A percentile compares a stretch with the other conserved stretches of the same genome.
Conservation (phyloP, 1,284 basidiomycete genomes). For the Apiotrichum laibachii region DNA sequence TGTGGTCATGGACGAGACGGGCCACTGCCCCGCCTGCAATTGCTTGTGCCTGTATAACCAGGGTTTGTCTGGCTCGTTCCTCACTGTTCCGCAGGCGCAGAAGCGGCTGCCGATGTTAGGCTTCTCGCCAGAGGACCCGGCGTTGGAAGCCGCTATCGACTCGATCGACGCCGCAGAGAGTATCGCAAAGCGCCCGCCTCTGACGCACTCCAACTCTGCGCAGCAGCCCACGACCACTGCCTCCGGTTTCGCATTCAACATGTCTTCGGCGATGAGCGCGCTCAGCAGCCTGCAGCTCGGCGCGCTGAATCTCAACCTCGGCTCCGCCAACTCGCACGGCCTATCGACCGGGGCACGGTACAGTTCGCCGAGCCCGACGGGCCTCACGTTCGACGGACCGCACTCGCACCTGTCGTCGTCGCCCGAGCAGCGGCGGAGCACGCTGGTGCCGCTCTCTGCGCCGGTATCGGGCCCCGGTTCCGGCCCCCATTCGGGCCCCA, state of each 20-base stretch:
- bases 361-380: conserved; percentile 3
- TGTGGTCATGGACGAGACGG: conserved; percentile 3
- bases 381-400: conserved; percentile 9
- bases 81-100: conserved; percentile 11
- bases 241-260: neutral
- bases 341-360: neutral
- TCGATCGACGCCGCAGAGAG: too few species aligned
- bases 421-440: neutral
- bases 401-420: neutral
- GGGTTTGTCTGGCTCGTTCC: conserved; percentile 23
- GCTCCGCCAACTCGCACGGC: neutral
- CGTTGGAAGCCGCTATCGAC: neutral
- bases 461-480: neutral
- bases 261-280: neutral
- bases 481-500: neutral
- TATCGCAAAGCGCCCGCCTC: too few species aligned
- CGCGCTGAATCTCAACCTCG: neutral
- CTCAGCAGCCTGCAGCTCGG: neutral
- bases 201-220: neutral
- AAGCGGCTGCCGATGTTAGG: neutral
- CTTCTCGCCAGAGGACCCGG: conserved; percentile 4
- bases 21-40: conserved; percentile 39
- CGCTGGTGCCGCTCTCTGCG: too few species aligned
- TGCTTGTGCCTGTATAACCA: conserved; percentile 32
- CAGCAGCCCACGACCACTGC: neutral